These are phyloP conservation scores for Colletotrichum viniferum DNA, from an alignment of 2,329 filamentous ascomycete genomes.

Conservation along the genomic window DNA sequence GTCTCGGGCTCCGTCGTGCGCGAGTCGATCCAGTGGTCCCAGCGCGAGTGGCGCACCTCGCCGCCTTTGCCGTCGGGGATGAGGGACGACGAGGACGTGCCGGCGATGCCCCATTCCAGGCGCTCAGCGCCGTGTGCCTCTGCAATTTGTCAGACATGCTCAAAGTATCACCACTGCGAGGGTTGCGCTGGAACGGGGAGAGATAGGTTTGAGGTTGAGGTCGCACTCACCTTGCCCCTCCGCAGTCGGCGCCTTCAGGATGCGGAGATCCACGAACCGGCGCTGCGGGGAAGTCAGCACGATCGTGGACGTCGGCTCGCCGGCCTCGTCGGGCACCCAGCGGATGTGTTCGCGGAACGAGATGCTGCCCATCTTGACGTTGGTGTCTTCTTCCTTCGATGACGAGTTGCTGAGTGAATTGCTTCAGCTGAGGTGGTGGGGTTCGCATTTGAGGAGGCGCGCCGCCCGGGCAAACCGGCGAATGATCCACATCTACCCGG, in stretches of 20 bases:
- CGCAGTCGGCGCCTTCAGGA: slow-evolving; percentile 34
- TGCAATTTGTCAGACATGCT: background rate
- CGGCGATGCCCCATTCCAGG: slow-evolving; percentile 71
- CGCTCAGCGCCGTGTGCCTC: slow-evolving; percentile 22
- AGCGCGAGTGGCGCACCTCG: slow-evolving; percentile 43
- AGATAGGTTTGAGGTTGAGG: background rate
- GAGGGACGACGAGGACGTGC: slow-evolving; percentile 47
- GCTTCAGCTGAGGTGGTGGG: background rate
- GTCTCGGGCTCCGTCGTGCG: slow-evolving; percentile 42
- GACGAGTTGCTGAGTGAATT: background rate
- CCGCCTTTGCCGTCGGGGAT: slow-evolving; percentile 28
- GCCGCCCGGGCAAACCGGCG: background rate
- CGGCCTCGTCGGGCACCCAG: slow-evolving; percentile 55
- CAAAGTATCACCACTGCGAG: background rate
- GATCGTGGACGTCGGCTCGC: slow-evolving; percentile 67
- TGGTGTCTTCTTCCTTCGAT: background rate
- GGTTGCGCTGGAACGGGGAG: background rate
- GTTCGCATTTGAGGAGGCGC: background rate
- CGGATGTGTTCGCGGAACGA: slow-evolving; percentile 64
- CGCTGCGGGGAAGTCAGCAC: slow-evolving; percentile 64
- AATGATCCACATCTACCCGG: slow-evolving; percentile 9
- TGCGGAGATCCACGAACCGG: slow-evolving; percentile 67
- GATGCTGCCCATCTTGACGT: slow-evolving; percentile 48
- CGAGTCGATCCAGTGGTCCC: slow-evolving; percentile 66
- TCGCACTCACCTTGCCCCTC: background rate